Percentiles rank a stretch among this genome's conserved stretches.
Evolutionary conservation across 140 eudicot genomes (phyloP).

Genomic region (Bidens hawaiensis): DNA sequence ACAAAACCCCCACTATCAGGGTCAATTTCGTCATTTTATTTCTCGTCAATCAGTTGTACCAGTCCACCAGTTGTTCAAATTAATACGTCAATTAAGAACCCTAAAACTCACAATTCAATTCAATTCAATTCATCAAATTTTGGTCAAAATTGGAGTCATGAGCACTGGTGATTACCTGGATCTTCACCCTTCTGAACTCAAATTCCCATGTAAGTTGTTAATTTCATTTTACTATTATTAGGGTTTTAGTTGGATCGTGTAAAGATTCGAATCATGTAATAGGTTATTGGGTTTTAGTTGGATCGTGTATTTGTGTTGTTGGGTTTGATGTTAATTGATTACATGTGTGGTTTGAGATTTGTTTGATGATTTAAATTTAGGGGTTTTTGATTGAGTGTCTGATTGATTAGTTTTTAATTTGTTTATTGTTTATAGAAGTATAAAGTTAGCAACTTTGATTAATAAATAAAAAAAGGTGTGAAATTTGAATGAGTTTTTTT

Average conservation of each 20-base stretch:
- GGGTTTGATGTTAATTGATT: no score
- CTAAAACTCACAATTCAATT: no score
- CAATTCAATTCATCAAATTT: no score
- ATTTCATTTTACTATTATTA: background rate
- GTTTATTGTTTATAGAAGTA: no score
- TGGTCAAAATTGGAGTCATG: slow-evolving; percentile 38
- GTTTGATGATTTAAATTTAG: background rate
- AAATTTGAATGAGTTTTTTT: background rate
- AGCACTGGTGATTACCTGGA: slow-evolving; percentile 68
- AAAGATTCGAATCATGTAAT: no score
- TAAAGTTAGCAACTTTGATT: no score
- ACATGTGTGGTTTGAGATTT: background rate
- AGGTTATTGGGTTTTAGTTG: slow-evolving; percentile 12
- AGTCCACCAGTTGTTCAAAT: slow-evolving; percentile 11
- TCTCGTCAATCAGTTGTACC: slow-evolving; percentile 2
- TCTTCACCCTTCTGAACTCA: slow-evolving; percentile 84
- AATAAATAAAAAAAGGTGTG: background rate
- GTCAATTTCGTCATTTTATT: slow-evolving; percentile 25
- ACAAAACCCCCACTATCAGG: background rate
- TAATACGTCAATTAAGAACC: slow-evolving; percentile 30
- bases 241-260: slow-evolving; percentile 16
- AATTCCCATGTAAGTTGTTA: slow-evolving; percentile 67
- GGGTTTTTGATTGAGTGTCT: slow-evolving; percentile 3
- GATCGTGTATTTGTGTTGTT: no score
- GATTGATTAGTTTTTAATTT: background rate